Conservation (phyloP, 2,329 filamentous ascomycete genomes). For the Pleomassaria siparia region DNA sequence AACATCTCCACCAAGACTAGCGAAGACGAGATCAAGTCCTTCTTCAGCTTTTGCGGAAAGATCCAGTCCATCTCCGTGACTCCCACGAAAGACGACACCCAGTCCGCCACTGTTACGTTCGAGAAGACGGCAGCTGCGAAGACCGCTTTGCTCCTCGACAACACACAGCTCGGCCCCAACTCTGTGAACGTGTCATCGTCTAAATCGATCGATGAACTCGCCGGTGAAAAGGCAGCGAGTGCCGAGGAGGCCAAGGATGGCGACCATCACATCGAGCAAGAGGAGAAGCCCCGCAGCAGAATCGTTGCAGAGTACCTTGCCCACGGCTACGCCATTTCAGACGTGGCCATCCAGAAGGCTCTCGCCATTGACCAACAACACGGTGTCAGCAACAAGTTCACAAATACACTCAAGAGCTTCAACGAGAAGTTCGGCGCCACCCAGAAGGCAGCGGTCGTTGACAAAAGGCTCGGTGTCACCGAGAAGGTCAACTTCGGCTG, state of each 20-base stretch:
- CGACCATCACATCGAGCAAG: constrained; percentile 78
- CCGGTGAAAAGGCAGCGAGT: constrained; percentile 60
- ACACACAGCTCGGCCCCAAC: constrained; percentile 82
- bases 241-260: constrained; percentile 52
- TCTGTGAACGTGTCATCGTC: constrained; percentile 78
- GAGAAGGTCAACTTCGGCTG: constrained; percentile 68
- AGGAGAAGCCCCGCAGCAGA: constrained; percentile 93
- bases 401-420: constrained; percentile 71
- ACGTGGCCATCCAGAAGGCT: constrained; percentile 75
- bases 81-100: constrained; percentile 62
- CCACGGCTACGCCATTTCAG: constrained; percentile 84
- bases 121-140: constrained; percentile 97
- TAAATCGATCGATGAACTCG: constrained; percentile 64
- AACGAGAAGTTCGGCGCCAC: constrained; percentile 85
- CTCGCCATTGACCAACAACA: constrained; percentile 89
- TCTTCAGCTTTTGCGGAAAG: constrained; percentile 97
- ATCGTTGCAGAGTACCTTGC: constrained; percentile 97
- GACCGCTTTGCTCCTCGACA: constrained; percentile 94
- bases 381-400: constrained; percentile 80
- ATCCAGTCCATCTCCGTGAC: constrained; percentile 81
- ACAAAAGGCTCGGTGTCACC: constrained; percentile 80
- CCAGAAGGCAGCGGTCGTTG: constrained; percentile 80
- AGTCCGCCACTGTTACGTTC: constrained; percentile 90
- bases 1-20: constrained; percentile 81
- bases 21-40: constrained; percentile 90